A percentile compares a stretch with the other conserved stretches of the same genome.
Evolutionary conservation across 306 rosid species (phyloP).

Genomic region (Glycyrrhiza uralensis): DNA sequence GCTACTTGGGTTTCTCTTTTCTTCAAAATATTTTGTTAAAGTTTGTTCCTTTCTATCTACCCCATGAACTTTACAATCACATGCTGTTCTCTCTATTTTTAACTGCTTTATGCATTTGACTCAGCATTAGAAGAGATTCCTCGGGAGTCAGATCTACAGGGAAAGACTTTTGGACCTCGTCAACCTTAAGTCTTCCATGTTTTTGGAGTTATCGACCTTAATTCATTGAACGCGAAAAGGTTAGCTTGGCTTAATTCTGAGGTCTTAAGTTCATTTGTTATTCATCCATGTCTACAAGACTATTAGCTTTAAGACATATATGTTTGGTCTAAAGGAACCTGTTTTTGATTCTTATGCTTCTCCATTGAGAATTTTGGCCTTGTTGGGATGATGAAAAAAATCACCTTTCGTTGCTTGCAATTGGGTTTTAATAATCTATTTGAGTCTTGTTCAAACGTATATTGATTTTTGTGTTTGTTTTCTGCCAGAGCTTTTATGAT

Average conservation of each 20-base stretch:
- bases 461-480: too few species aligned
- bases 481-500: too few species aligned
- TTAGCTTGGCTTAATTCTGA: neutral
- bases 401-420: neutral
- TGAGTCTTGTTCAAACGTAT: neutral
- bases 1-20: slow-evolving; percentile 50
- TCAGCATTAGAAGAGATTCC: slow-evolving; percentile 41
- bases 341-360: too few species aligned
- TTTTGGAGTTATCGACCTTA: too few species aligned
- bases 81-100: slow-evolving; percentile 29
- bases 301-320: too few species aligned
- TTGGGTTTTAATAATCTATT: neutral
- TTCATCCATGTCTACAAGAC: too few species aligned
- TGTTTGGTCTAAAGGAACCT: too few species aligned
- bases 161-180: too few species aligned
- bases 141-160: too few species aligned
- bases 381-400: neutral
- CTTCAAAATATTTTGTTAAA: slow-evolving; percentile 1
- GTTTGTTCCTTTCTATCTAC: slow-evolving; percentile 34
- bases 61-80: too few species aligned
- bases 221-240: too few species aligned
- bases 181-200: too few species aligned
- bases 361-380: neutral
- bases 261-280: neutral
- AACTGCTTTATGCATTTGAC: slow-evolving; percentile 47